Evolutionary conservation across 257 asterid species (phyloP).

Genomic region (Rauvolfia tetraphylla): DNA sequence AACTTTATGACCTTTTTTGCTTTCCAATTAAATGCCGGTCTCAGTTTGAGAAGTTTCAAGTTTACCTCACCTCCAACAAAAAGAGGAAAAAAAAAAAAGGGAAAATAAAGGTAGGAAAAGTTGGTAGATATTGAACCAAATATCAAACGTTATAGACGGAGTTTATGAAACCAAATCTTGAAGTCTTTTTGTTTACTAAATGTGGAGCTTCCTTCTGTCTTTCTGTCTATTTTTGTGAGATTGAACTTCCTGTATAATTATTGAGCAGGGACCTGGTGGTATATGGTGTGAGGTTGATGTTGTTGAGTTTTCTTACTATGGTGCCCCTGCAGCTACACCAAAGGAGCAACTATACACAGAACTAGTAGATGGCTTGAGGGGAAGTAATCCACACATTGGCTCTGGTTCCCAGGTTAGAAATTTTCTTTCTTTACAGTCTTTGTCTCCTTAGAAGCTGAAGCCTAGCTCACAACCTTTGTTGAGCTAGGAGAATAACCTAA

Average conservation of each 20-base stretch:
- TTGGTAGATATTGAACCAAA: not conserved
- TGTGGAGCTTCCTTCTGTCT: not conserved
- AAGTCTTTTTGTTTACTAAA: not conserved
- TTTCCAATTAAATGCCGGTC: not conserved
- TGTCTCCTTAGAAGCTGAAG: not conserved
- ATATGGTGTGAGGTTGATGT: conserved; percentile 99
- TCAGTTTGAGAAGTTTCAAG: not conserved
- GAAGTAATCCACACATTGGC: conserved; percentile 85
- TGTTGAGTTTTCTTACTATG: conserved; percentile 88
- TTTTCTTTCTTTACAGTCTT: not conserved
- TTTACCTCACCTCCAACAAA: not conserved
- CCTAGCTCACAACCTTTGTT: not conserved
- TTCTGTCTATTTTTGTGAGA: conserved; percentile 12
- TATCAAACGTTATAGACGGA: not conserved
- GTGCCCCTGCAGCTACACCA: conserved; percentile 91
- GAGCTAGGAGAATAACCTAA: not conserved
- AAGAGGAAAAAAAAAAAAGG: too few species aligned
- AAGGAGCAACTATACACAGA: conserved; percentile 73
- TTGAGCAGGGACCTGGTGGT: conserved; percentile 94
- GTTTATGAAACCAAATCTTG: not conserved
- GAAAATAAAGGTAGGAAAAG: not conserved
- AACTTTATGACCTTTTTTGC: not conserved
- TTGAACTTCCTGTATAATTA: conserved; percentile 22
- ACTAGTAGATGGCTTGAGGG: conserved; percentile 88
- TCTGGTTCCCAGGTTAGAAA: conserved; percentile 90